Evolutionary conservation across 495 filamentous ascomycete species (phyloP).

Genomic region (Pyrenula aspistea): DNA sequence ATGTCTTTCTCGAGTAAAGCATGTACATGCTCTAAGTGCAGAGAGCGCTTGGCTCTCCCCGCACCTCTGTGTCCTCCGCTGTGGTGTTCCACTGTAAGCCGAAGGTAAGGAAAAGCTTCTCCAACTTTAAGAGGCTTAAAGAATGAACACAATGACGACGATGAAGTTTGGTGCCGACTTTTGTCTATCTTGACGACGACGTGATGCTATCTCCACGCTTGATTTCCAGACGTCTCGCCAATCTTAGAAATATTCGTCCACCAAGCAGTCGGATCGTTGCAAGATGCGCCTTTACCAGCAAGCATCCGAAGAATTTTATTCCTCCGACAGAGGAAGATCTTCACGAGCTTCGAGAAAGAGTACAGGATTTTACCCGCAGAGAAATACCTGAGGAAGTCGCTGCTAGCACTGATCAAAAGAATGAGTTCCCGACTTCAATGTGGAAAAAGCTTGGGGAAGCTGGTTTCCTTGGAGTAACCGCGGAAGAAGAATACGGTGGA

Average conservation of each 20-base stretch:
- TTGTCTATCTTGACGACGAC: background rate
- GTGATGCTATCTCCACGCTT: background rate
- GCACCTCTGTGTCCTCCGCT: too few species aligned
- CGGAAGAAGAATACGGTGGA: constrained; percentile 87
- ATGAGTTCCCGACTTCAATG: constrained; percentile 84
- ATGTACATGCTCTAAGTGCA: too few species aligned
- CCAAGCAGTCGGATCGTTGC: background rate
- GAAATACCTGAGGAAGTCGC: constrained; percentile 76
- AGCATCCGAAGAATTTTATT: constrained; percentile 75
- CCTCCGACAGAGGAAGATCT: constrained; percentile 68
- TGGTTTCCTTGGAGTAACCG: constrained; percentile 84
- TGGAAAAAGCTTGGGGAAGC: constrained; percentile 90
- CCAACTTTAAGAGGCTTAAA: background rate
- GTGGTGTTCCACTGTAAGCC: too few species aligned
- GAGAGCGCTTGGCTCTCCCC: too few species aligned
- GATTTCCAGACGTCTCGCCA: background rate
- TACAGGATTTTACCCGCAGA: constrained; percentile 71
- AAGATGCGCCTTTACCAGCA: constrained; percentile 15
- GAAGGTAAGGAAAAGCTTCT: too few species aligned
- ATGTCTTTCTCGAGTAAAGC: too few species aligned
- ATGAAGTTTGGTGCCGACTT: background rate
- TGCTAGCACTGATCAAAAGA: constrained; percentile 64
- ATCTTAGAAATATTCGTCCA: background rate
- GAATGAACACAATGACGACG: background rate
- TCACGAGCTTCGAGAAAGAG: constrained; percentile 72